phyloP scores from a whole-genome alignment of 495 filamentous ascomycete species.

The Tuber indicum region DNA sequence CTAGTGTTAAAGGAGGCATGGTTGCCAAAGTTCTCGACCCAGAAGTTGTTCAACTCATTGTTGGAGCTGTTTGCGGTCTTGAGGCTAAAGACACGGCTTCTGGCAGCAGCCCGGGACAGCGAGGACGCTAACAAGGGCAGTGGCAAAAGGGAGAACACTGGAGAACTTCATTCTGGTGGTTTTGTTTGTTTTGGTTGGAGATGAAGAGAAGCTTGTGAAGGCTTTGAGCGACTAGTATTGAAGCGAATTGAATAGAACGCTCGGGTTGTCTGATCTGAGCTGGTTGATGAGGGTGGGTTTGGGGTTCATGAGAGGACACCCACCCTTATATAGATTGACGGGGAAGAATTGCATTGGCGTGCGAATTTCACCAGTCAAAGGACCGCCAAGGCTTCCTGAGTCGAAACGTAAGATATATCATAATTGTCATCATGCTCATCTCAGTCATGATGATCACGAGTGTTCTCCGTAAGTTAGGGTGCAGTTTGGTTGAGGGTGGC shows the following conservation, averaged over 20 bases:
- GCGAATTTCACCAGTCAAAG: not conserved
- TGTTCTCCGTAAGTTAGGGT: not conserved
- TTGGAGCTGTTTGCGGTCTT: not conserved
- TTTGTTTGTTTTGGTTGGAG: not conserved
- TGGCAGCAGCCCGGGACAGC: constrained; percentile 4
- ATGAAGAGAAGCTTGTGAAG: not conserved
- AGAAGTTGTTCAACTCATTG: not conserved
- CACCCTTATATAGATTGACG: not conserved
- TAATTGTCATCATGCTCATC: not conserved
- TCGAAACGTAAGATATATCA: not conserved
- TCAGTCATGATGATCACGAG: not conserved
- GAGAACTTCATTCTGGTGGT: constrained; percentile 16
- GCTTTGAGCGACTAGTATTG: not conserved
- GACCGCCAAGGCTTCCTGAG: not conserved
- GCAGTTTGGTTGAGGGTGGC: not conserved
- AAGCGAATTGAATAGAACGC: not conserved
- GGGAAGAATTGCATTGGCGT: not conserved
- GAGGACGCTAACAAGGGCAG: not conserved
- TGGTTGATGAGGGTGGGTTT: not conserved
- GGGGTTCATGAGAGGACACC: not conserved
- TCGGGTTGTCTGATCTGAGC: not conserved
- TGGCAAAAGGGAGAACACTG: not conserved
- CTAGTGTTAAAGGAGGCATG: not conserved
- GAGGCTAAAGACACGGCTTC: not conserved
- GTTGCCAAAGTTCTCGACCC: not conserved